phyloP scores from a whole-genome alignment of 139 green algal species.

The Closterium sp. region DNA sequence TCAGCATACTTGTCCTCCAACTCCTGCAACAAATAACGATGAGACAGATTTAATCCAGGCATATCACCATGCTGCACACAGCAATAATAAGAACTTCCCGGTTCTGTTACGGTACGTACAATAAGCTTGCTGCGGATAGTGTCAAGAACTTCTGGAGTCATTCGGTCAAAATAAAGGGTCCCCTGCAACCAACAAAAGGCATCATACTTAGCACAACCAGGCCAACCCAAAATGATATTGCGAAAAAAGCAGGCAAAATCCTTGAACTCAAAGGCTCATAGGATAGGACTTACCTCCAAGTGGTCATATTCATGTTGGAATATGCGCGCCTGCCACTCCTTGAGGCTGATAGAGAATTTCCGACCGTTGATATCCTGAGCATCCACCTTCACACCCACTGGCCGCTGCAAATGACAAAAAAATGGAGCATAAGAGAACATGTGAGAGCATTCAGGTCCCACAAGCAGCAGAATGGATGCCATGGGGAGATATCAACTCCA shows the following conservation, averaged over 20 bases:
- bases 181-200: conserved; percentile 3
- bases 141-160: conserved; percentile 1
- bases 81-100: too few species aligned
- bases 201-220: neutral
- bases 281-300: conserved; percentile 64
- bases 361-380: conserved; percentile 79
- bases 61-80: too few species aligned
- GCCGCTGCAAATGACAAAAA: conserved; percentile 31
- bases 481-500: neutral
- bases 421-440: neutral
- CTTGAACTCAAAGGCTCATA: neutral
- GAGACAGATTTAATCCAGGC: neutral
- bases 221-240: neutral
- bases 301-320: conserved; percentile 99
- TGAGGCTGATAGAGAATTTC: conserved; percentile 68
- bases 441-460: neutral
- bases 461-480: neutral
- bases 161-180: conserved; percentile 9
- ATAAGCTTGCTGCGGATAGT: neutral
- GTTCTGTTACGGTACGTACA: neutral
- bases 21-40: neutral
- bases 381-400: conserved; percentile 74
- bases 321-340: conserved; percentile 80
- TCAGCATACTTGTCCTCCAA: neutral
- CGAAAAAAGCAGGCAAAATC: neutral